Conservation (phyloP, 225 moss, liverwort and hornwort genomes). For the Antitrichia curtipendula region DNA sequence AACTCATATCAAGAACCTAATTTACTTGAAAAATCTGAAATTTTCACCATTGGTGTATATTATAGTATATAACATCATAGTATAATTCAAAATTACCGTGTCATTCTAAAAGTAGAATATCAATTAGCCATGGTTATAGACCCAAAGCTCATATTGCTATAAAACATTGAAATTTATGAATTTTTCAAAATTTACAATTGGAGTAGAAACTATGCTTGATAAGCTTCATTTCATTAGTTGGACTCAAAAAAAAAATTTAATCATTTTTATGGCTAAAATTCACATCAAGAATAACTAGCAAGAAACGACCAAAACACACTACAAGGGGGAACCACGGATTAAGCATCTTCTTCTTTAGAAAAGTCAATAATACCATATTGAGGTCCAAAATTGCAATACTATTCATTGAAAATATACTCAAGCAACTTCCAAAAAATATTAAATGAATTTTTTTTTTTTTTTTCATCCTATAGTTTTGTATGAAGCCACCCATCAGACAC, state of each 20-base stretch:
- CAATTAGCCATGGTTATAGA: neutral
- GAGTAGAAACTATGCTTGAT: neutral
- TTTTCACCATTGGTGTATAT: neutral
- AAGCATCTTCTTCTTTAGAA: neutral
- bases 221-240: neutral
- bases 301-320: neutral
- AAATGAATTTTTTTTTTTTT: neutral
- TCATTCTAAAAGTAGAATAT: neutral
- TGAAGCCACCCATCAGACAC: neutral
- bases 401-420: accelerated
- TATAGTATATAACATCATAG: neutral
- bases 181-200: neutral
- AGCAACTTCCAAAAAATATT: neutral
- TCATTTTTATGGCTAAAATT: neutral
- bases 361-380: neutral
- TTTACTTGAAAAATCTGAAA: neutral
- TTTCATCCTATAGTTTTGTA: accelerated
- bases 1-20: neutral
- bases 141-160: neutral
- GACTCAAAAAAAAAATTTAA: neutral
- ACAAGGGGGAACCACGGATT: accelerated
- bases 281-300: neutral
- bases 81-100: accelerated
- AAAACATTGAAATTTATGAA: neutral
- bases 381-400: neutral